Percentiles rank a stretch among this genome's conserved stretches.
These are phyloP conservation scores for Dendrobium nobile DNA, from an alignment of 106 monocot genomes.

Conservation along the genomic window DNA sequence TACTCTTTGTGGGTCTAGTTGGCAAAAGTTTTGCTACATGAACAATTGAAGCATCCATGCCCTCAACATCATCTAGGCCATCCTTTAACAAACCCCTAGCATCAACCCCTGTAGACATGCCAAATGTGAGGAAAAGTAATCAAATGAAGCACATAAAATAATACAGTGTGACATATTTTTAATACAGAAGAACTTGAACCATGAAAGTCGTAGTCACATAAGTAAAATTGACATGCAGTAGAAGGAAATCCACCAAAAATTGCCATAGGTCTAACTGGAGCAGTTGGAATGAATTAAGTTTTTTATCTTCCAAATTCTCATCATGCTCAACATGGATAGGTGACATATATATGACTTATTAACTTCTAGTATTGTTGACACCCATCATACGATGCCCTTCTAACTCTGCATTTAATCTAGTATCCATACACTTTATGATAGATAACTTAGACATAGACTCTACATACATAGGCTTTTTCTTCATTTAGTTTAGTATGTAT, in stretches of 20 bases:
- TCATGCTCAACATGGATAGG: too few species aligned
- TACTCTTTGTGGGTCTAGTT: conserved; percentile 88
- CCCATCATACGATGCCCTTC: too few species aligned
- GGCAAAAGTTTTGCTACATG: conserved; percentile 92
- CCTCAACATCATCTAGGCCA: conserved; percentile 79
- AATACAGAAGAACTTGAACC: not conserved
- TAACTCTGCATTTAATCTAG: too few species aligned
- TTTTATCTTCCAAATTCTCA: too few species aligned
- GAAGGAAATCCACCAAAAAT: conserved; percentile 92
- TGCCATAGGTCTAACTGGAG: conserved; percentile 75
- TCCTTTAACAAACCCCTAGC: conserved; percentile 81
- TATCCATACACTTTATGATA: too few species aligned
- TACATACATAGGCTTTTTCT: too few species aligned
- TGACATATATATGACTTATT: too few species aligned
- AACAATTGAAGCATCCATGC: conserved; percentile 82
- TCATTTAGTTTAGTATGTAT: too few species aligned
- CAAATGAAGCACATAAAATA: not conserved
- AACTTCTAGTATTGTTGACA: too few species aligned
- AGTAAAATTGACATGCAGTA: conserved; percentile 67
- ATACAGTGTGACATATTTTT: not conserved
- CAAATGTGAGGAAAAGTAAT: conserved; percentile 3
- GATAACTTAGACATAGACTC: too few species aligned
- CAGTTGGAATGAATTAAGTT: conserved; percentile 40
- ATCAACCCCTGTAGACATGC: conserved; percentile 78
- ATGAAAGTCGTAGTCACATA: not conserved